Evolutionary conservation across 2,329 filamentous ascomycete genomes (phyloP).

Genomic region (Sclerotinia sclerotiorum): DNA sequence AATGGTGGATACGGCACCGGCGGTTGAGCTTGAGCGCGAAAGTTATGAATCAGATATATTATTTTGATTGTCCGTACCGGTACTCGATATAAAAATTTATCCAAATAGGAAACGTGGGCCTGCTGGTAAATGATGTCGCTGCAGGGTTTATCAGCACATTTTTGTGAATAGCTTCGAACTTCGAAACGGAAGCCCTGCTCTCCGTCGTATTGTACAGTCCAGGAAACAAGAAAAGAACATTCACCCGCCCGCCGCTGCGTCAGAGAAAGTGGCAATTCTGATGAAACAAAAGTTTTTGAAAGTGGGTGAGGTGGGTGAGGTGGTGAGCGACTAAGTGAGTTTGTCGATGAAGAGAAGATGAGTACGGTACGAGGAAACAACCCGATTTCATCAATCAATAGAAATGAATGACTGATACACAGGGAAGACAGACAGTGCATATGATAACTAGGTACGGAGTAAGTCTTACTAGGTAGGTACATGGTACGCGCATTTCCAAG

Average conservation of each 20-base stretch:
- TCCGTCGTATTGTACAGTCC: not conserved
- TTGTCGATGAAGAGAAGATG: not conserved
- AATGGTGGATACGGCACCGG: not conserved
- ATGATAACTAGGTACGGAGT: too few species aligned
- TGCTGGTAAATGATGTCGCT: not conserved
- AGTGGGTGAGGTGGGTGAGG: not conserved
- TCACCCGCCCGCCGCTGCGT: not conserved
- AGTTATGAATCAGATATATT: not conserved
- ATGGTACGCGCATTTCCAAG: not conserved
- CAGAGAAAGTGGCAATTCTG: not conserved
- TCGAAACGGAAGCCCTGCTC: slow-evolving; percentile 3
- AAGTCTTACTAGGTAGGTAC: not conserved
- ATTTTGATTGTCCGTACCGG: not conserved
- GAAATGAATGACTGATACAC: not conserved
- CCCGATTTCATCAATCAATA: not conserved
- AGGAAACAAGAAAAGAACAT: not conserved
- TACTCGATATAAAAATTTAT: slow-evolving; percentile 2
- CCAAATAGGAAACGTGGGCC: slow-evolving; percentile 5
- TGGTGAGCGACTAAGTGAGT: not conserved
- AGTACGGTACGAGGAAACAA: not conserved
- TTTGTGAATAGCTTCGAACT: slow-evolving; percentile 8
- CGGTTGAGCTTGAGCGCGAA: slow-evolving; percentile 14
- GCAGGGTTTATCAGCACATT: not conserved
- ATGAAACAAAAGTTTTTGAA: not conserved
- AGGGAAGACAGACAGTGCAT: not conserved